These are phyloP conservation scores for Curvularia hawaiiensis DNA, from an alignment of 2,329 filamentous ascomycete species.

Conservation along the genomic window DNA sequence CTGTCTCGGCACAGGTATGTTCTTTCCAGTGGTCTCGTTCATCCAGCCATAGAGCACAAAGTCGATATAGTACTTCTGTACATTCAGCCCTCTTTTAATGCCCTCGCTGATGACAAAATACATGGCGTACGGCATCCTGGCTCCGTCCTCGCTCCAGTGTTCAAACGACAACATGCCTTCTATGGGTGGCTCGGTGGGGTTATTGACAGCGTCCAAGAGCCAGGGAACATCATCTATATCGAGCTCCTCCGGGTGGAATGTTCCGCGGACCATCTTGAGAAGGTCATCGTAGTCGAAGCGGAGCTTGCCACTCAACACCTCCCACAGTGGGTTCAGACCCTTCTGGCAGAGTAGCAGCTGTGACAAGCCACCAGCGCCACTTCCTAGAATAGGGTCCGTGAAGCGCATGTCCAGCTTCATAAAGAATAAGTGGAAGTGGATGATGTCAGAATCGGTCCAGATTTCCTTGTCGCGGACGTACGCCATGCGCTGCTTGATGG, in stretches of 20 bases:
- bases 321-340: slow-evolving; percentile 48
- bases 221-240: slow-evolving; percentile 24
- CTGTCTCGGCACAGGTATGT: slow-evolving; percentile 55
- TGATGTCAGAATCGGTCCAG: slow-evolving; percentile 66
- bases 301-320: slow-evolving; percentile 57
- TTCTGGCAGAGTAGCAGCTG: slow-evolving; percentile 61
- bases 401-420: slow-evolving; percentile 75
- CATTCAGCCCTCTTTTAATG: slow-evolving; percentile 55
- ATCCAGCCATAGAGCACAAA: slow-evolving; percentile 70
- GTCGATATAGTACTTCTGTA: slow-evolving; percentile 60
- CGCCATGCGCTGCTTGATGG: slow-evolving; percentile 59
- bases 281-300: slow-evolving; percentile 48
- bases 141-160: slow-evolving; percentile 60
- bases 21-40: slow-evolving; percentile 55
- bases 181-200: slow-evolving; percentile 37
- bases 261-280: slow-evolving; percentile 24
- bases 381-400: slow-evolving; percentile 65
- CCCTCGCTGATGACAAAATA: slow-evolving; percentile 56
- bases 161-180: slow-evolving; percentile 48
- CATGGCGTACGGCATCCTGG: slow-evolving; percentile 55
- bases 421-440: slow-evolving; percentile 67
- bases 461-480: slow-evolving; percentile 59
- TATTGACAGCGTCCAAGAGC: slow-evolving; percentile 33
- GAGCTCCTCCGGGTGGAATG: slow-evolving; percentile 29
- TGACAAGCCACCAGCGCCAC: slow-evolving; percentile 47